These are phyloP conservation scores for Orbilia ellipsospora DNA, from an alignment of 2,329 filamentous ascomycete species.

Conservation along the genomic window DNA sequence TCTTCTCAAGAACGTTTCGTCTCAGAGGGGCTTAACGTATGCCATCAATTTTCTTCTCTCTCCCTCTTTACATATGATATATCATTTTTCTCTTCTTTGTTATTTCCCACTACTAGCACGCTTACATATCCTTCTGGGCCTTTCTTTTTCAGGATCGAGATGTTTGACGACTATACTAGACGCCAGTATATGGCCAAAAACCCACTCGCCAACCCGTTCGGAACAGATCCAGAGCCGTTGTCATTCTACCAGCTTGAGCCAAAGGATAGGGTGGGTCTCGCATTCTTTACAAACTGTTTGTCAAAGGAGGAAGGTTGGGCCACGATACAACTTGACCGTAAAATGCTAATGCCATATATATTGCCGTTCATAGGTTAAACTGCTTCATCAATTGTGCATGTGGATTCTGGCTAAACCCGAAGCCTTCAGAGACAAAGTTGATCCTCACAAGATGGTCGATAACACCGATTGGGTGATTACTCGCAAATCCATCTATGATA, in stretches of 20 bases:
- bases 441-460: conserved; percentile 78
- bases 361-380: conserved; percentile 68
- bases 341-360: not conserved
- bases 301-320: not conserved
- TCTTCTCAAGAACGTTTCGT: conserved; percentile 91
- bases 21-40: conserved; percentile 88
- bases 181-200: conserved; percentile 88
- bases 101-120: not conserved
- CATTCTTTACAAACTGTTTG: not conserved
- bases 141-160: conserved; percentile 72
- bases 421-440: conserved; percentile 85
- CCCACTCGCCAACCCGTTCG: conserved; percentile 84
- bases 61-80: conserved; percentile 11
- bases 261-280: conserved; percentile 19
- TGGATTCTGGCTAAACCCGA: conserved; percentile 91
- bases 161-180: conserved; percentile 92
- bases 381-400: conserved; percentile 87
- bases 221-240: conserved; percentile 75
- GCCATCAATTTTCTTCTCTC: conserved; percentile 5
- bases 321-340: too few relatives aligned
- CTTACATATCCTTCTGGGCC: not conserved
- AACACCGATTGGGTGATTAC: conserved; percentile 79
- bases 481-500: conserved; percentile 60
- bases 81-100: conserved; percentile 1
- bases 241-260: conserved; percentile 70